A percentile compares a stretch with the other conserved stretches of the same genome.
Evolutionary conservation across 2,329 filamentous ascomycete genomes (phyloP).

Genomic region (Ophiostoma sp.): DNA sequence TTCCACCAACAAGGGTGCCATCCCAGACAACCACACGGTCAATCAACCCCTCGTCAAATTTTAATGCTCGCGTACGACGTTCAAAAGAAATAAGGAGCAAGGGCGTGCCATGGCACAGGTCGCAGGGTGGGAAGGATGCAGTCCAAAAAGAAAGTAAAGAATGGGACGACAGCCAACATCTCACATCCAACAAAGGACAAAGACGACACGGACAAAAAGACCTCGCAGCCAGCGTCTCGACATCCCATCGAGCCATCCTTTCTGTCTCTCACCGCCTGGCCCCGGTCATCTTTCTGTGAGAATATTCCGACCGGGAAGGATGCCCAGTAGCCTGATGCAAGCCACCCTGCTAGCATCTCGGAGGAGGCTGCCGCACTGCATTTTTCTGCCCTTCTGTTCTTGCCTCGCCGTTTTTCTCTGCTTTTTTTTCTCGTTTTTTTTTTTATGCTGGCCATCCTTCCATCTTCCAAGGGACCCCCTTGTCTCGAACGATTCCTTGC

Average conservation of each 20-base stretch:
- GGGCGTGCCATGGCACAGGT: not conserved
- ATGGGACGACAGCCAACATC: not conserved
- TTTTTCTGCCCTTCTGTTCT: not conserved
- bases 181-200: not conserved
- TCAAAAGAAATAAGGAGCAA: not conserved
- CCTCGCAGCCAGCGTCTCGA: not conserved
- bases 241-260: not conserved
- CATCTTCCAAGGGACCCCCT: not conserved
- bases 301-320: constrained; percentile 4
- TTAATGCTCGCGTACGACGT: not conserved
- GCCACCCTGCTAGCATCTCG: constrained; percentile 5
- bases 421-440: not conserved
- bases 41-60: constrained; percentile 11
- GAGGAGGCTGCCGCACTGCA: not conserved
- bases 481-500: not conserved
- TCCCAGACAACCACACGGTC: not conserved
- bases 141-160: not conserved
- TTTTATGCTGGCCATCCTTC: not conserved
- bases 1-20: not conserved
- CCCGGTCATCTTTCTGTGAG: not conserved
- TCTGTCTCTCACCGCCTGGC: not conserved
- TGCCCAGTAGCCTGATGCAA: constrained; percentile 9
- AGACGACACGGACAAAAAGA: not conserved
- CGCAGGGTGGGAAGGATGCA: not conserved
- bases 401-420: not conserved